Evolutionary conservation across 1,139 yeast species (phyloP), one percentile per base, ranked within the genome.

Genomic region (Candida labiduridarum): DNA sequence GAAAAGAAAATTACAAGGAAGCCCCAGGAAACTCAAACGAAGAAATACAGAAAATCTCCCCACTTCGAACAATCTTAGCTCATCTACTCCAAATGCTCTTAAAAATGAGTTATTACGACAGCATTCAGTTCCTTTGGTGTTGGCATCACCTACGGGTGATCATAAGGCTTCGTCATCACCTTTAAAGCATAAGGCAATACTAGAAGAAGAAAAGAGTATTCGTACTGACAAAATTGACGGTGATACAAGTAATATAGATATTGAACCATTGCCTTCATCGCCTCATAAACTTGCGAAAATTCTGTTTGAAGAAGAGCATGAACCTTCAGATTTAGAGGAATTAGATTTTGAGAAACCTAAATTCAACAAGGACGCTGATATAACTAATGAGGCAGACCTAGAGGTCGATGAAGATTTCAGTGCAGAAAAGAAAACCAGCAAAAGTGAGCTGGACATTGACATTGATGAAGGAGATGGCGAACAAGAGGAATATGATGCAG

Each of bases 71-170:
- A 33, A 34, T 25, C 40, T 41, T 25, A 34, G 39, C 43, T 22
- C 15, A n/a, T 43, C 38, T 18, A 40, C 43, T 14, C 43, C 43
- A 11, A 40, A n/a, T 5, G 27, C 12, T 7, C 36, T 41, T 8
- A 47, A 45, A 33, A 48, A 49, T 19, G 55, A 49, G 14, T 29
- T 14, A 16, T 38, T 50, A 18, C 36, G 53, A 44, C 56, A 49
- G 34, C 43, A 44, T 48, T 48, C 53, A 16, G 49, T 50, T 14
- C 57, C 57, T 1, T 40, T 54, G 46, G 47, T 54, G 4, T 45
- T 52, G 29, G 57, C 57, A 10, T 57, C 63, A 3, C 56, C 59
- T 1, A 33, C 43, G 44, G 49, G 50, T 50, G 30, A 6, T 11
- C 9, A 50, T 12, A 16, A 15, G 49, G 34, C 54, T 47, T 45